These are phyloP conservation scores for Astrephomene gubernaculifera DNA, from an alignment of 139 green algal genomes.

Conservation along the genomic window DNA sequence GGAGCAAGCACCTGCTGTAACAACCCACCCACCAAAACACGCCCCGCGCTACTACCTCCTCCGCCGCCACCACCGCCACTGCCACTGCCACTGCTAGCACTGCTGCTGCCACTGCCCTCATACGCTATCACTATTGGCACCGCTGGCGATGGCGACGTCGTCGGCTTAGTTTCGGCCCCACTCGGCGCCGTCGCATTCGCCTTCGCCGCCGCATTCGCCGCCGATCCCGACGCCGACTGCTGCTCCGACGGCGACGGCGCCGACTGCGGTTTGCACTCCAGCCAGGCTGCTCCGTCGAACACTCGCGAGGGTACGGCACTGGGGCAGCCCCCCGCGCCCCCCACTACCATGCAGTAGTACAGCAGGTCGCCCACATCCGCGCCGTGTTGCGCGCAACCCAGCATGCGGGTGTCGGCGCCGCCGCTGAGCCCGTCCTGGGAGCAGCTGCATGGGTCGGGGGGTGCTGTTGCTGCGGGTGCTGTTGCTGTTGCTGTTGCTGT, in stretches of 20 bases:
- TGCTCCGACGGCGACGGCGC: too few relatives aligned
- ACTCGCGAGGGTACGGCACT: background rate
- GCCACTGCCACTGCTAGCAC: too few relatives aligned
- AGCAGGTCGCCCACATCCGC: background rate
- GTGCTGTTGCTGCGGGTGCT: background rate
- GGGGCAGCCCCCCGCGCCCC: background rate
- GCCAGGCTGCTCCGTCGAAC: constrained; percentile 2
- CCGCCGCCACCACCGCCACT: too few relatives aligned
- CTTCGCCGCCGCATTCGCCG: too few relatives aligned
- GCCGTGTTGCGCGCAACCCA: constrained; percentile 33
- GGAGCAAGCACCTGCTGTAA: too few relatives aligned
- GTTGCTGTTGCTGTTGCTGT: too few relatives aligned
- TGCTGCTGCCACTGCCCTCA: too few relatives aligned
- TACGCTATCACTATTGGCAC: too few relatives aligned
- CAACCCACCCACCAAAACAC: too few relatives aligned
- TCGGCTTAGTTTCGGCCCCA: too few relatives aligned
- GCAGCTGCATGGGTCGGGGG: constrained; percentile 11
- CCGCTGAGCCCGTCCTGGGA: constrained; percentile 13
- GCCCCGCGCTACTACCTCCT: too few relatives aligned
- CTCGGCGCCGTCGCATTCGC: background rate
- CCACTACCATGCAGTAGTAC: constrained; percentile 11
- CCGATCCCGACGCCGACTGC: background rate
- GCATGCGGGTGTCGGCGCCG: background rate
- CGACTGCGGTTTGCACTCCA: background rate
- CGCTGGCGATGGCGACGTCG: too few relatives aligned